Base-by-base conservation (phyloP, 208 protist species). In the Leptomonas seymouri region DNA sequence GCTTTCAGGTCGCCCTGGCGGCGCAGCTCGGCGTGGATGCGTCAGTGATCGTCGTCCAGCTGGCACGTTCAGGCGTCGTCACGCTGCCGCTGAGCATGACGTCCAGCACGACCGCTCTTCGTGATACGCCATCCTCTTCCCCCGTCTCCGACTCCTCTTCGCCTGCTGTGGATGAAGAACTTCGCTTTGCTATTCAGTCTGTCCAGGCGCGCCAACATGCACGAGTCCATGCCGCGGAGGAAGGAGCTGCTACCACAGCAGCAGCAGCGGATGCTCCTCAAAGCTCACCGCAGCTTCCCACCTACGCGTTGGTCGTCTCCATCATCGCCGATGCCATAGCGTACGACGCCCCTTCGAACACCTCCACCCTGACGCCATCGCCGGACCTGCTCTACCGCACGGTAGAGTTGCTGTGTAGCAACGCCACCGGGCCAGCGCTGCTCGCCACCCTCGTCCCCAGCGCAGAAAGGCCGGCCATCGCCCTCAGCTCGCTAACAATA, bases 361-460 rank as follows among this genome's bases (percentile, higher is more conserved):
- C 41, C 8, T 58, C 59, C 6, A 64, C 72, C 20, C 59, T 82
- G 34, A 66, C 49, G 42, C 42, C 84, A 2, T 60, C 82, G 15
- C 67, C 84, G 14, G 80, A 86, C 3, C 60, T 90, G 21, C 76
- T 93, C 16, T 75, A 89, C 46, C 80, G 65, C 44, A 64, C 67
- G 56, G 84, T 76, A 6, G 18, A 6, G 7, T 50, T 78, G 3
- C 75, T 93, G 30, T 72, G 74, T 31, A 34, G 45, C 54, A 77
- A 78, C 55, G 53, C 31, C 18, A 67, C 74, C 7, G 77, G 84
- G 45, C 55, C 65, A 4, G 53, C 53, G 11, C 71, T 90, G 8
- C 74, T 93, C 20, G 31, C 50, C 12, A 56, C 65, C 1, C 63
- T 87, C 15, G 57, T 84, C 45, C 18, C 46, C 46, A 2, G 39